Percentiles rank a stretch among this genome's conserved stretches.
phyloP scores from a whole-genome alignment of 2,329 filamentous ascomycete species.

The Hymenoscyphus fraxineus region DNA sequence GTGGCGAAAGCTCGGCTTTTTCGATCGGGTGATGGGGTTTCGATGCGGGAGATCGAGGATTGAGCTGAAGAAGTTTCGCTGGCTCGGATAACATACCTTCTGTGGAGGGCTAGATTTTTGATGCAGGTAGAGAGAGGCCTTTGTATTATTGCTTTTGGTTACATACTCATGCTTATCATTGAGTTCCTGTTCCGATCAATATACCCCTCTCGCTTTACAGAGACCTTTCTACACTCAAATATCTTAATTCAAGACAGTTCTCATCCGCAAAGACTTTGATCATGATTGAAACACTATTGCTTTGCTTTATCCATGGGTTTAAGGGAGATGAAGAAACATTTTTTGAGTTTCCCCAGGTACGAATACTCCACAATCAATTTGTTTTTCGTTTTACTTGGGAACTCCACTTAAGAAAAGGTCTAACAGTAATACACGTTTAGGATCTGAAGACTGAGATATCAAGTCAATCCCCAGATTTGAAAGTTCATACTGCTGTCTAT shows the following conservation, averaged over 20 bases:
- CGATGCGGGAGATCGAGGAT: not conserved
- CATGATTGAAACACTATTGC: constrained; percentile 58
- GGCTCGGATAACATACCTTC: not conserved
- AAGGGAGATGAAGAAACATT: constrained; percentile 69
- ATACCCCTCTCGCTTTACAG: not conserved
- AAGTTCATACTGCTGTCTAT: constrained; percentile 60
- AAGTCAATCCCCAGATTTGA: constrained; percentile 56
- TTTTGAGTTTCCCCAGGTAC: constrained; percentile 56
- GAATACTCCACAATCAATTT: constrained; percentile 5
- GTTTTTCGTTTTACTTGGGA: not conserved
- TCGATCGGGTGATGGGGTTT: not conserved
- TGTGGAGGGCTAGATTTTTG: not conserved
- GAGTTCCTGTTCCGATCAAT: not conserved
- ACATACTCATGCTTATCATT: not conserved
- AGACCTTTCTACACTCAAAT: not conserved
- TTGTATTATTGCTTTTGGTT: not conserved
- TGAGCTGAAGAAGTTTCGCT: not conserved
- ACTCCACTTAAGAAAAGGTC: constrained; percentile 6
- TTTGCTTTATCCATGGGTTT: constrained; percentile 75
- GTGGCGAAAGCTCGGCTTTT: not conserved
- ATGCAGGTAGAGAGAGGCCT: not conserved
- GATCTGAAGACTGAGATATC: constrained; percentile 58
- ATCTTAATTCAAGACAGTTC: not conserved
- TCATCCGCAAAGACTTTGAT: constrained; percentile 21
- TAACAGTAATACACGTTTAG: constrained; percentile 19